Percentiles rank a stretch among this genome's conserved stretches.
phyloP scores from a whole-genome alignment of 2,329 filamentous ascomycete genomes.

The Fonsecaea monophora region DNA sequence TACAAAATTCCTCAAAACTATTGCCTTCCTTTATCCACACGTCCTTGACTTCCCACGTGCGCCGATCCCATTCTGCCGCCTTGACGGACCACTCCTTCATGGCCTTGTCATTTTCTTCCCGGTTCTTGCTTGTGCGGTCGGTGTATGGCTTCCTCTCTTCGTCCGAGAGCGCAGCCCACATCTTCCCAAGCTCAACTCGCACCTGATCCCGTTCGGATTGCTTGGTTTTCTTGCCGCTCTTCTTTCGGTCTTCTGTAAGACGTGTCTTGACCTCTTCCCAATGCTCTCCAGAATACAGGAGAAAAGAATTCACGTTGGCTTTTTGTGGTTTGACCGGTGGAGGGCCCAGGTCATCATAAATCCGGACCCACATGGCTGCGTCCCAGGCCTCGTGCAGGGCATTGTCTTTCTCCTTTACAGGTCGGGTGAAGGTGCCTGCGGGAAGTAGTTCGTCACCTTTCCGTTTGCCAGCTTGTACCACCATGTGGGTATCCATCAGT shows the following conservation, averaged over 20 bases:
- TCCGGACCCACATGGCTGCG: conserved; percentile 62
- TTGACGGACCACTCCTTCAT: conserved; percentile 74
- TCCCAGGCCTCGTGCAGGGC: conserved; percentile 60
- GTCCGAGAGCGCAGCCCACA: conserved; percentile 81
- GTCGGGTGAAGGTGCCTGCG: conserved; percentile 38
- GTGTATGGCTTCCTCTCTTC: conserved; percentile 79
- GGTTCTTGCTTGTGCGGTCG: conserved; percentile 74
- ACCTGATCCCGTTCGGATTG: conserved; percentile 76
- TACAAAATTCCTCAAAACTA: conserved; percentile 41
- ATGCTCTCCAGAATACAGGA: conserved; percentile 82
- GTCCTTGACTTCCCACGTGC: conserved; percentile 49
- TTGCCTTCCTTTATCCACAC: conserved; percentile 47
- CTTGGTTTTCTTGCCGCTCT: conserved; percentile 56
- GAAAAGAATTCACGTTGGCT: conserved; percentile 80
- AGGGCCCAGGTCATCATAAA: conserved; percentile 71
- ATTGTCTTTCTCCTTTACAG: conserved; percentile 40
- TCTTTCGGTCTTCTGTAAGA: conserved; percentile 70
- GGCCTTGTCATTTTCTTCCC: conserved; percentile 69
- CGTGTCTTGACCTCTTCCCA: conserved; percentile 68
- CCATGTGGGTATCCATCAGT: conserved; percentile 37
- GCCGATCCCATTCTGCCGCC: conserved; percentile 59
- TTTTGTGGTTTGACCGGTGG: conserved; percentile 75
- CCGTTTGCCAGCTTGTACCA: conserved; percentile 38
- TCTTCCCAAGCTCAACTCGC: conserved; percentile 81
- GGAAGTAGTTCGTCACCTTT: conserved; percentile 41